Conservation (phyloP, 2,329 filamentous ascomycete genomes). For the Penicillium sp. region DNA sequence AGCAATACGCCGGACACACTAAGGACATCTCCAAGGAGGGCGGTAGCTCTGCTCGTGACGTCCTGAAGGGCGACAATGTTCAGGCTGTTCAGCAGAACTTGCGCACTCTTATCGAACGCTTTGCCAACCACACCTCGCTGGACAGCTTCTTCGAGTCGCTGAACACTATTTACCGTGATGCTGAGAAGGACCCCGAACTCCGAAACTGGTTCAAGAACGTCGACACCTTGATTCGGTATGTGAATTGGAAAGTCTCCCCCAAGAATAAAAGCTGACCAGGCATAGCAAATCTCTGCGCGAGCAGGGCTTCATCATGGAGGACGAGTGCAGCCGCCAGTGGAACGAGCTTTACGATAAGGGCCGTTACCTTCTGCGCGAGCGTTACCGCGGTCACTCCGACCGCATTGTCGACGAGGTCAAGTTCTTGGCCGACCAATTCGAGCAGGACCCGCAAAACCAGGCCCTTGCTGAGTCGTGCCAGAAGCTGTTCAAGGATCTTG, state of each 20-base stretch:
- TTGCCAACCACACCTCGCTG: constrained; percentile 88
- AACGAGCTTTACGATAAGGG: constrained; percentile 81
- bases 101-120: constrained; percentile 85
- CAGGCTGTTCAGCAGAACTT: constrained; percentile 73
- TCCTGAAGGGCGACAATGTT: constrained; percentile 63
- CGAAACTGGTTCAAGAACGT: constrained; percentile 83
- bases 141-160: constrained; percentile 84
- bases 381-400: constrained; percentile 82
- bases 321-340: constrained; percentile 76
- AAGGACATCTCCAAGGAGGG: constrained; percentile 63
- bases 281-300: constrained; percentile 72
- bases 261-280: neutral
- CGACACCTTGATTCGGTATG: constrained; percentile 65
- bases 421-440: constrained; percentile 85
- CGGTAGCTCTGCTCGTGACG: constrained; percentile 67
- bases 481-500: constrained; percentile 87
- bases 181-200: constrained; percentile 81
- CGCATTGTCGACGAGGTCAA: constrained; percentile 85
- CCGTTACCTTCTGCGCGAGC: constrained; percentile 79
- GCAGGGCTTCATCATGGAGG: constrained; percentile 86
- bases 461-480: constrained; percentile 71
- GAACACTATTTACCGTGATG: constrained; percentile 79
- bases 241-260: neutral
- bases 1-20: constrained; percentile 77
- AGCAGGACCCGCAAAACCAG: constrained; percentile 82